A percentile compares a stretch with the other conserved stretches of the same genome.
phyloP scores from a whole-genome alignment of 257 asterid species.

The Forsythia suspensa region DNA sequence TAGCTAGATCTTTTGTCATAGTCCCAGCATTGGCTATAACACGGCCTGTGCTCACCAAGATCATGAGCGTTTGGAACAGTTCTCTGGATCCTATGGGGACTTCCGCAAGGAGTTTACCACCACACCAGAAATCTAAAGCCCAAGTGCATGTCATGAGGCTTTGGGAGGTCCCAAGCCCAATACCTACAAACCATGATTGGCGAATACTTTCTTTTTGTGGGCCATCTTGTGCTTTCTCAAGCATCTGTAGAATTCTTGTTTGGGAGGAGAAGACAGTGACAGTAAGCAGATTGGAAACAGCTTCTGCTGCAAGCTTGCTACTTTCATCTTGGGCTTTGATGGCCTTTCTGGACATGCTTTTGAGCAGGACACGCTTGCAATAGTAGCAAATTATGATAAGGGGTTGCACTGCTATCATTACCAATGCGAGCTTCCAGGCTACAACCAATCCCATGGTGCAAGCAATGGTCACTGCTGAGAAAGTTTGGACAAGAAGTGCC shows the following conservation, averaged over 20 bases:
- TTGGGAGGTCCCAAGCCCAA: constrained; percentile 84
- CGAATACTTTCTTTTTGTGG: constrained; percentile 68
- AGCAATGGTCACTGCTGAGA: constrained; percentile 73
- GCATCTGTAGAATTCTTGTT: constrained; percentile 70
- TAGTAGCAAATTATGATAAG: constrained; percentile 67
- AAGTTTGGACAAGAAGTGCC: constrained; percentile 70
- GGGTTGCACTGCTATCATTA: constrained; percentile 87
- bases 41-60: constrained; percentile 89
- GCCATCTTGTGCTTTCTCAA: constrained; percentile 68
- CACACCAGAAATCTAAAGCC: constrained; percentile 89
- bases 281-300: constrained; percentile 83
- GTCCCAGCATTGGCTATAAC: constrained; percentile 90
- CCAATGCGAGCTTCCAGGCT: constrained; percentile 87
- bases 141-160: constrained; percentile 73
- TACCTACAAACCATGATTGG: constrained; percentile 89
- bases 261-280: constrained; percentile 84
- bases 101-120: constrained; percentile 69
- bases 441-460: constrained; percentile 80
- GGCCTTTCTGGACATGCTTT: constrained; percentile 72
- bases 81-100: constrained; percentile 65
- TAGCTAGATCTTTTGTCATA: constrained; percentile 85
- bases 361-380: constrained; percentile 62
- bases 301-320: constrained; percentile 91
- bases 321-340: constrained; percentile 81
- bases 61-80: constrained; percentile 74